phyloP scores from a whole-genome alignment of 176 grass and related monocot species.

The Stipa capillata region DNA sequence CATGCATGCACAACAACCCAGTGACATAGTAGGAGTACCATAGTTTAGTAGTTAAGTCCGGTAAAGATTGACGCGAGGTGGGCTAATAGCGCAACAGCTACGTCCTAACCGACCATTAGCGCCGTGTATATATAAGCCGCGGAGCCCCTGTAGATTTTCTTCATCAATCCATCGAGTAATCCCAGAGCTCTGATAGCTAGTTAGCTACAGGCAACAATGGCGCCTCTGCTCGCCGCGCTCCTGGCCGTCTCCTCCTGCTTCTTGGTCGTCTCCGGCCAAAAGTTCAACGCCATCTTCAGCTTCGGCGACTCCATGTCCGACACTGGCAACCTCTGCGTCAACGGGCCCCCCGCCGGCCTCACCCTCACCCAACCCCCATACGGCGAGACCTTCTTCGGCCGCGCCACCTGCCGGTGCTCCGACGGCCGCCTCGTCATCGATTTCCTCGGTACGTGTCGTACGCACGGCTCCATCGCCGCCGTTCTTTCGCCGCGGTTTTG shows the following conservation, averaged over 20 bases:
- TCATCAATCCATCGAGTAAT: not conserved
- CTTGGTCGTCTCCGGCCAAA: conserved; percentile 37
- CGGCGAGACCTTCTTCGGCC: conserved; percentile 76
- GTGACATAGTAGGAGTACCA: not conserved
- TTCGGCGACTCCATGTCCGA: conserved; percentile 93
- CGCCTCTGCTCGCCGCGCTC: conserved; percentile 13
- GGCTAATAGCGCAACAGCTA: conserved; percentile 39
- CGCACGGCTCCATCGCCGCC: not conserved
- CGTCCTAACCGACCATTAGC: conserved; percentile 15
- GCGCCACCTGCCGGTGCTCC: conserved; percentile 81
- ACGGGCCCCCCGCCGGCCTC: conserved; percentile 45
- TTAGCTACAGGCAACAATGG: conserved; percentile 14
- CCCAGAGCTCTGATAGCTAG: not conserved
- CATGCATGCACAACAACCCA: conserved; percentile 28
- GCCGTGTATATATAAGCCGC: conserved; percentile 25
- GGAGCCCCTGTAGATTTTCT: not conserved
- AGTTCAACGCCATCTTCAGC: conserved; percentile 75
- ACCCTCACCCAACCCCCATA: conserved; percentile 70
- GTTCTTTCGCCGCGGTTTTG: conserved; percentile 13
- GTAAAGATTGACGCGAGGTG: conserved; percentile 8
- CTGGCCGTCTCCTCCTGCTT: not conserved
- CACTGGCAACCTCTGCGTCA: conserved; percentile 83
- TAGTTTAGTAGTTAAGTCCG: not conserved
- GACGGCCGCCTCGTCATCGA: conserved; percentile 89
- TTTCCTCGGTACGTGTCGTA: conserved; percentile 47